Percentiles rank a stretch among this genome's conserved stretches.
Conservation (phyloP, 176 grass and related monocot genomes). For the Triticum timopheevii region DNA sequence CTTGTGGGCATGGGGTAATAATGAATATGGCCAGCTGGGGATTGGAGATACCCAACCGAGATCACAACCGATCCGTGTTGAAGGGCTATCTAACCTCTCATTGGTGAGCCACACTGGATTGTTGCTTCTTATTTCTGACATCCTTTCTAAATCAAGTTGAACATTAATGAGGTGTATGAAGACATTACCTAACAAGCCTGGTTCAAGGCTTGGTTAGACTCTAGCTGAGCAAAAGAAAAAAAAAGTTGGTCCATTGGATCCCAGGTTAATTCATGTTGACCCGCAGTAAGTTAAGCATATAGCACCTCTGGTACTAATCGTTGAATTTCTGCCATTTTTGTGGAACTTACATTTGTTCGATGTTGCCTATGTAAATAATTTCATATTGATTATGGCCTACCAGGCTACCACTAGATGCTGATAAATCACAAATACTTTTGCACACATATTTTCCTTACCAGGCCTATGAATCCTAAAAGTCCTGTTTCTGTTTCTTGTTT, state of each 20-base stretch:
- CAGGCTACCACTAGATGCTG: not conserved
- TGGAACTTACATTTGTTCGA: not conserved
- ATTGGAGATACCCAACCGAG: constrained; percentile 92
- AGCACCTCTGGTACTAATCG: not conserved
- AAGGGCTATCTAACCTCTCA: constrained; percentile 69
- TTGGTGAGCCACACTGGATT: constrained; percentile 50
- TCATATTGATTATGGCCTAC: constrained; percentile 1
- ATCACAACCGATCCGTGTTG: constrained; percentile 75
- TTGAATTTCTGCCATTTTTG: not conserved
- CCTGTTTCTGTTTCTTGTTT: constrained; percentile 29
- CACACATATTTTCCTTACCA: constrained; percentile 19
- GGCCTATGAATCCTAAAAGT: not conserved
- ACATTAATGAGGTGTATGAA: not conserved
- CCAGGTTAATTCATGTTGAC: not conserved
- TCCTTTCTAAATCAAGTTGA: not conserved
- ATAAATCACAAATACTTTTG: not conserved
- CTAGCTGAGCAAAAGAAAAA: not conserved
- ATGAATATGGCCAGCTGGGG: constrained; percentile 95
- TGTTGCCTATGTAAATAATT: not conserved
- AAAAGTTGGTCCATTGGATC: not conserved
- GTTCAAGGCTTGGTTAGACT: not conserved
- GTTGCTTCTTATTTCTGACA: constrained; percentile 12
- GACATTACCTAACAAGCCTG: constrained; percentile 1
- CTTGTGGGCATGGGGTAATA: constrained; percentile 98
- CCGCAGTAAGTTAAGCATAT: not conserved